These are phyloP conservation scores for Citrus sp. DNA, from an alignment of 345 rosid species.

Conservation along the genomic window DNA sequence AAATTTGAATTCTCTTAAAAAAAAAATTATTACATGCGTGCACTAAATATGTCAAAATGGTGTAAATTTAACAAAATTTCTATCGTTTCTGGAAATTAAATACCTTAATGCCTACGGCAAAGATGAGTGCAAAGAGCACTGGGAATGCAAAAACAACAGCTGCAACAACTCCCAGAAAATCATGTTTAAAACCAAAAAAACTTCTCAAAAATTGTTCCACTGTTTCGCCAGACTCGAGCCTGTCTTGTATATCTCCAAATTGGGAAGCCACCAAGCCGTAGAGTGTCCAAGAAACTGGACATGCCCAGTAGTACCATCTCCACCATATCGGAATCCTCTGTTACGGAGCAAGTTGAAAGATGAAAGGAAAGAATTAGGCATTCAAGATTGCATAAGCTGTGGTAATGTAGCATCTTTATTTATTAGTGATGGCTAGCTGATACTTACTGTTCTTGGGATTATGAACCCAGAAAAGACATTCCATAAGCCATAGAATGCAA, in stretches of 20 bases:
- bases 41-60: background rate
- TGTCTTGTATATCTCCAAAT: constrained; percentile 16
- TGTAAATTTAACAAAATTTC: background rate
- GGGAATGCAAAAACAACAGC: constrained; percentile 11
- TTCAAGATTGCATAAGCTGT: no score
- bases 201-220: constrained; percentile 24
- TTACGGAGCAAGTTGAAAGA: background rate
- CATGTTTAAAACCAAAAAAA: constrained; percentile 31
- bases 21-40: no score
- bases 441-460: constrained; percentile 37
- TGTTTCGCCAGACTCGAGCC: constrained; percentile 12
- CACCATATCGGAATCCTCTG: constrained; percentile 35
- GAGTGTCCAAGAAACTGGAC: constrained; percentile 28
- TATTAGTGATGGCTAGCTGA: no score
- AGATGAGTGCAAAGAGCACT: constrained; percentile 22
- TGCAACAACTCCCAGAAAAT: constrained; percentile 35
- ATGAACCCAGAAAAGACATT: constrained; percentile 47
- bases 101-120: constrained; percentile 16
- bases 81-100: constrained; percentile 29
- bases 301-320: constrained; percentile 29
- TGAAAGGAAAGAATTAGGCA: background rate
- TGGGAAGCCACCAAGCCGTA: constrained; percentile 33
- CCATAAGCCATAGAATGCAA: constrained; percentile 36
- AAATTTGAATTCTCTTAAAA: no score
- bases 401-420: background rate